phyloP scores from a whole-genome alignment of 805 yeast genomes.

The Ogataea naganishii region DNA sequence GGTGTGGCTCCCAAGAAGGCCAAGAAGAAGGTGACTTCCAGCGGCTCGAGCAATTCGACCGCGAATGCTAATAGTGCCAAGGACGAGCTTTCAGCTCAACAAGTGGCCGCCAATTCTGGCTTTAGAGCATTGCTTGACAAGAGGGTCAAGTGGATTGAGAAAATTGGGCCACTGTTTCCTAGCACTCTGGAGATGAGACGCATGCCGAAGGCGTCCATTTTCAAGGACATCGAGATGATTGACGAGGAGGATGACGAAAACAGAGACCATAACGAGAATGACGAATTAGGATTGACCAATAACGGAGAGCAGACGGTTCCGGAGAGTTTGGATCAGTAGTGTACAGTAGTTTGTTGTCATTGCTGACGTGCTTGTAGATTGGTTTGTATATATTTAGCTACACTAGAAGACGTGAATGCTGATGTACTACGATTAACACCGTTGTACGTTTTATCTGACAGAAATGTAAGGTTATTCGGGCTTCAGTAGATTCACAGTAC shows the following conservation, averaged over 20 bases:
- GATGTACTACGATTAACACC: too few relatives aligned
- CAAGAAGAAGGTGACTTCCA: conserved; percentile 41
- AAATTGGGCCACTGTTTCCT: conserved; percentile 79
- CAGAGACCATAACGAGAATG: conserved; percentile 7
- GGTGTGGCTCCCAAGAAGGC: conserved; percentile 59
- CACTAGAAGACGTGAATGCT: too few relatives aligned
- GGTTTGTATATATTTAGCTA: too few relatives aligned
- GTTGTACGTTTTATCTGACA: too few relatives aligned
- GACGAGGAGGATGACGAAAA: conserved; percentile 10
- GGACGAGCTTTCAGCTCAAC: conserved; percentile 34
- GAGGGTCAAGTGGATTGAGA: conserved; percentile 78
- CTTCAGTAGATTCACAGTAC: too few relatives aligned
- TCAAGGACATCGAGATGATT: conserved; percentile 26
- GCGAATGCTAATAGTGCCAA: conserved; percentile 14
- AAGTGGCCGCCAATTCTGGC: conserved; percentile 70
- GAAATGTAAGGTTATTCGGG: too few relatives aligned
- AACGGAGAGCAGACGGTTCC: too few relatives aligned
- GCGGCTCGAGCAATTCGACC: conserved; percentile 12
- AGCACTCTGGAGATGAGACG: conserved; percentile 64
- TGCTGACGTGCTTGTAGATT: too few relatives aligned
- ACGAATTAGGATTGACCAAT: too few relatives aligned
- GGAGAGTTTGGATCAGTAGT: too few relatives aligned
- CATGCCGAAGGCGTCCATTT: conserved; percentile 57
- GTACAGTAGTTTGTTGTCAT: too few relatives aligned
- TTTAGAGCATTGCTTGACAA: conserved; percentile 76